Conservation (phyloP, 352 stramenopile species). For the Phytophthora macrochlamydospora region DNA sequence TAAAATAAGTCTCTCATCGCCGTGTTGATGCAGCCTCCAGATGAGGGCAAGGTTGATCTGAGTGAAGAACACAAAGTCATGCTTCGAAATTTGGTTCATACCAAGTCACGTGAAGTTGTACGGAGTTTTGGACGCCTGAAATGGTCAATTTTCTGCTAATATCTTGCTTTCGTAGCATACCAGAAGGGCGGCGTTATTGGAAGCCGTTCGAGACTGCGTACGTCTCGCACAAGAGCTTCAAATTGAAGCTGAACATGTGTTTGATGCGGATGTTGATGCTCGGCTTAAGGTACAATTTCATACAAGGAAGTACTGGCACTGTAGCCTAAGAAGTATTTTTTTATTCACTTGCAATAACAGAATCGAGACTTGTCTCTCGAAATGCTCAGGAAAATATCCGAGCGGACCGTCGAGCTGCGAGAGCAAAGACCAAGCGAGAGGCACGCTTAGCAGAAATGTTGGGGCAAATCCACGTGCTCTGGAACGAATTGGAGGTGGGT, state of each 20-base stretch:
- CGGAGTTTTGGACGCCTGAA: background rate
- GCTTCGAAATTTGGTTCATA: slow-evolving; percentile 23
- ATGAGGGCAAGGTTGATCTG: slow-evolving; percentile 5
- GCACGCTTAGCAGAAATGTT: slow-evolving; percentile 31
- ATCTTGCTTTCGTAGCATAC: slow-evolving; percentile 14
- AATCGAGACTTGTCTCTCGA: slow-evolving; percentile 35
- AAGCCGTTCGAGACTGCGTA: slow-evolving; percentile 32
- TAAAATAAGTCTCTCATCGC: background rate
- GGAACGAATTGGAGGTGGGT: slow-evolving; percentile 35
- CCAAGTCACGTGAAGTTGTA: slow-evolving; percentile 37
- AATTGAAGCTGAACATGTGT: slow-evolving; percentile 20
- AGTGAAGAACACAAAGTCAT: slow-evolving; percentile 29
- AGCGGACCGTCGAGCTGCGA: slow-evolving; percentile 40
- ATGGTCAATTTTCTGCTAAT: background rate
- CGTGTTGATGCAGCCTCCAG: slow-evolving; percentile 14
- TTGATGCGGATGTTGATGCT: slow-evolving; percentile 22
- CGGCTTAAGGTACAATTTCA: slow-evolving; percentile 29
- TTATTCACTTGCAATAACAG: slow-evolving; percentile 8
- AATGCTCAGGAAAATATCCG: slow-evolving; percentile 39
- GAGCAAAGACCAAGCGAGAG: slow-evolving; percentile 33
- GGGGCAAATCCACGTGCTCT: slow-evolving; percentile 39
- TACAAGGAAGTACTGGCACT: background rate
- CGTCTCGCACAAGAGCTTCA: slow-evolving; percentile 31
- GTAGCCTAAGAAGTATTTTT: too few species aligned
- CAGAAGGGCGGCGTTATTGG: slow-evolving; percentile 28